These are phyloP conservation scores for Nasturtium officinale DNA, from an alignment of 345 rosid species.

Conservation along the genomic window DNA sequence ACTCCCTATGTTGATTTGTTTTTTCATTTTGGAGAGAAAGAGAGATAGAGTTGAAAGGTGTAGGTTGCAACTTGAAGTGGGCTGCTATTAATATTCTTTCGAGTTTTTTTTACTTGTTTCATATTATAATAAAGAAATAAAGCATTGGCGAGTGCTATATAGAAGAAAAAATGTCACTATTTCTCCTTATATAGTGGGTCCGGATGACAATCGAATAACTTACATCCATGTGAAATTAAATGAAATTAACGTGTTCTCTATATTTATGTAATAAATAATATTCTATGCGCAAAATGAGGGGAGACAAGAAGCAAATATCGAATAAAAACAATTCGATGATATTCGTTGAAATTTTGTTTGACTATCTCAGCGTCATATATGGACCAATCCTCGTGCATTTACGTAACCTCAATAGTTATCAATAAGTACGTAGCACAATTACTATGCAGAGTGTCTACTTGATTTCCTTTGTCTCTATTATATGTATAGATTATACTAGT, in stretches of 20 bases:
- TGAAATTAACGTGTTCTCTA: constrained; percentile 16
- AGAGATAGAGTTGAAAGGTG: constrained; percentile 41
- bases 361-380: constrained; percentile 18
- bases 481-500: not conserved
- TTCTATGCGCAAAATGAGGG: not conserved
- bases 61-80: constrained; percentile 34
- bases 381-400: constrained; percentile 23
- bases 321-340: constrained; percentile 10
- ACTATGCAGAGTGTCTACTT: not conserved
- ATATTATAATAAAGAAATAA: constrained; percentile 27
- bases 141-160: not conserved
- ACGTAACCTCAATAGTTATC: not conserved
- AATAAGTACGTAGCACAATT: not conserved
- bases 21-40: constrained; percentile 32
- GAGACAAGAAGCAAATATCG: not conserved
- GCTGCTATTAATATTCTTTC: constrained; percentile 37
- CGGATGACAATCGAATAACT: constrained; percentile 15
- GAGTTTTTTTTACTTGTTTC: constrained; percentile 13
- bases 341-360: not conserved
- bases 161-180: not conserved
- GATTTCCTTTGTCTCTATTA: not conserved
- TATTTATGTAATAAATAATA: not conserved
- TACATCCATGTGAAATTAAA: constrained; percentile 34
- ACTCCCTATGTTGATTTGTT: constrained; percentile 50
- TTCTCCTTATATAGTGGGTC: constrained; percentile 28